A percentile compares a stretch with the other conserved stretches of the same genome.
Conservation (phyloP, 1,284 basidiomycete genomes). For the Ceratobasidium sp. region DNA sequence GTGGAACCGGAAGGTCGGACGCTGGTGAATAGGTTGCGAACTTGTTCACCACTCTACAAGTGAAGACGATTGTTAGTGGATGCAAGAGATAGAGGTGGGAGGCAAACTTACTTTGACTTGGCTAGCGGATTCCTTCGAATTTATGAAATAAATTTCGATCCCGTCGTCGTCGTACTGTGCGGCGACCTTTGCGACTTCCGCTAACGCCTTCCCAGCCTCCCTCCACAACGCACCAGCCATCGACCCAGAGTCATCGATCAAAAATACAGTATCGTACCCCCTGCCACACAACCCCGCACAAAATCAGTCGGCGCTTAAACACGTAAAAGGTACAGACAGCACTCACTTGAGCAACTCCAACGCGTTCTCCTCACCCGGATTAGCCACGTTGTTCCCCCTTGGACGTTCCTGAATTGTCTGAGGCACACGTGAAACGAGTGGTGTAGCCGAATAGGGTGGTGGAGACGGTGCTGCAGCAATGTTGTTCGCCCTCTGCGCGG, state of each 20-base stretch:
- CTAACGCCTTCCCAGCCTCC: constrained; percentile 63
- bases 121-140: constrained; percentile 25
- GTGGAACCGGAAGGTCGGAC: constrained; percentile 64
- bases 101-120: constrained; percentile 12
- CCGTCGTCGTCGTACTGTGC: constrained; percentile 64
- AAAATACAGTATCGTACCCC: constrained; percentile 66
- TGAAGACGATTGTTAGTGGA: background rate
- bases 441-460: background rate
- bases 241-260: constrained; percentile 72
- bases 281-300: background rate
- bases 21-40: constrained; percentile 61
- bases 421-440: background rate
- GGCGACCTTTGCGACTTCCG: constrained; percentile 61
- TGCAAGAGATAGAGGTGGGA: background rate
- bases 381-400: background rate
- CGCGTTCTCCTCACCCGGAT: constrained; percentile 4
- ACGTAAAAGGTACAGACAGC: background rate
- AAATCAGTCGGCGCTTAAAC: background rate
- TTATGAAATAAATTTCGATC: constrained; percentile 64
- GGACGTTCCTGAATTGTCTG: background rate
- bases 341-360: constrained; percentile 24
- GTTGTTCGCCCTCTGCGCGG: constrained; percentile 36
- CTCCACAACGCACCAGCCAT: constrained; percentile 66
- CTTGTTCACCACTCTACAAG: constrained; percentile 44
- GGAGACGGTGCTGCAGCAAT: constrained; percentile 18